These are phyloP conservation scores for Edaphochlamys debaryana DNA, from an alignment of 139 green algal species.

Conservation along the genomic window DNA sequence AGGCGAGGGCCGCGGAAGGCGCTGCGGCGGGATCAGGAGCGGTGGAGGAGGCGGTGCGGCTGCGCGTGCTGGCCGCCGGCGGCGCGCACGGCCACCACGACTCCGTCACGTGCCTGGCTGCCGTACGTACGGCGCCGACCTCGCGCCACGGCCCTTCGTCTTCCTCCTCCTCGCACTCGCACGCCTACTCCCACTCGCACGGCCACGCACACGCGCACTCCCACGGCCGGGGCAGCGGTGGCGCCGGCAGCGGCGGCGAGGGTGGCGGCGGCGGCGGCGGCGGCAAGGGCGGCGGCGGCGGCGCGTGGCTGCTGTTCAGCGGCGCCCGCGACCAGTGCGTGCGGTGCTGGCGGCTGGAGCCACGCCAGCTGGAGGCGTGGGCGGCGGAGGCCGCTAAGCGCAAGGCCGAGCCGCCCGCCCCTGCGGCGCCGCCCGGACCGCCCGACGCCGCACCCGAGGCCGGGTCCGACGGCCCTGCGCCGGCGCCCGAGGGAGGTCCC, in stretches of 20 bases:
- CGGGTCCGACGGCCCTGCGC: neutral
- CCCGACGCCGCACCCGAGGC: neutral
- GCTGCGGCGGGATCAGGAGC: no score
- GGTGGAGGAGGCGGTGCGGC: neutral
- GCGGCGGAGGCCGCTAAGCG: neutral
- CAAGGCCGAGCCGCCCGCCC: neutral
- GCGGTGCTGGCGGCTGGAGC: conserved; percentile 29
- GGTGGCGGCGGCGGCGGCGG: neutral
- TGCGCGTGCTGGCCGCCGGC: neutral
- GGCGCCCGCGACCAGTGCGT: conserved; percentile 32
- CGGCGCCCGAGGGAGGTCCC: no score
- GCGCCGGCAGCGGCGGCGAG: neutral
- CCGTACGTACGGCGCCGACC: no score
- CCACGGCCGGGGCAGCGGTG: neutral
- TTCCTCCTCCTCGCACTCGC: neutral
- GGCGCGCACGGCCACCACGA: conserved; percentile 29
- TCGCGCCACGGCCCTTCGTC: no score
- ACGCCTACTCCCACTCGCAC: neutral
- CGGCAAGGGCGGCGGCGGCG: neutral
- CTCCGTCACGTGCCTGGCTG: neutral
- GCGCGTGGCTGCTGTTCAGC: conserved; percentile 24
- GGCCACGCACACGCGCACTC: neutral
- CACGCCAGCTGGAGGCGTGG: conserved; percentile 8
- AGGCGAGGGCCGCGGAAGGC: neutral
- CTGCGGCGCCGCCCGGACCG: neutral